Evolutionary conservation across 495 filamentous ascomycete genomes (phyloP).

Genomic region (Hypoxylon rickii): DNA sequence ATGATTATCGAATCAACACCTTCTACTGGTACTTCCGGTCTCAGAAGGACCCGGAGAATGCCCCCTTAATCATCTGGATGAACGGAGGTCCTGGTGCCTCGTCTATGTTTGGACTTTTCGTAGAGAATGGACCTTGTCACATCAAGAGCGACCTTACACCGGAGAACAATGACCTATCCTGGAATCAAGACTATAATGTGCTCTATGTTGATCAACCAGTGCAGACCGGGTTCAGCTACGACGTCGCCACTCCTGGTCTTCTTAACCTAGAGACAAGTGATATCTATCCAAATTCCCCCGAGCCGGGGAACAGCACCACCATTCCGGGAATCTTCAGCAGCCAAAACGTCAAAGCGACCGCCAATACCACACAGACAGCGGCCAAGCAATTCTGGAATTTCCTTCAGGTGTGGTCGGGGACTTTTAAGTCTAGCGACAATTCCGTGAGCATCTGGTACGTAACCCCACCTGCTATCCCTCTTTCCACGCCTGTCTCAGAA

Average conservation of each 20-base stretch:
- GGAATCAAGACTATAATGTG: constrained; percentile 97
- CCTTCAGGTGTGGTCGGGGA: constrained; percentile 63
- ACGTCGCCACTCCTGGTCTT: constrained; percentile 41
- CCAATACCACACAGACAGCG: constrained; percentile 65
- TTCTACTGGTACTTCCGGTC: constrained; percentile 98
- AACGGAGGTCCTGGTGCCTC: constrained; percentile 98
- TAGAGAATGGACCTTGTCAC: constrained; percentile 90
- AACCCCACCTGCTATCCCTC: too few species aligned
- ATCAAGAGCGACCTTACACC: constrained; percentile 78
- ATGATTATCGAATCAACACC: background rate
- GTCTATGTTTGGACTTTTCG: constrained; percentile 93
- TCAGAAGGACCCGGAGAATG: constrained; percentile 93
- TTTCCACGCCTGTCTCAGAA: too few species aligned
- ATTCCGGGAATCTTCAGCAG: constrained; percentile 64
- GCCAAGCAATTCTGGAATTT: constrained; percentile 69
- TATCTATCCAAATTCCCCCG: constrained; percentile 26
- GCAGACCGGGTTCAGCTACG: constrained; percentile 67
- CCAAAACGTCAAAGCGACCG: constrained; percentile 50
- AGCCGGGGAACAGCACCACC: constrained; percentile 47
- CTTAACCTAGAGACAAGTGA: constrained; percentile 35
- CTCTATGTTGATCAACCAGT: constrained; percentile 96
- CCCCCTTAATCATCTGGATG: constrained; percentile 95
- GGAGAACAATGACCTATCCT: constrained; percentile 84
- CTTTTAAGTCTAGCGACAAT: constrained; percentile 52
- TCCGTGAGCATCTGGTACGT: constrained; percentile 62